Evolutionary conservation across 139 green algal species (phyloP), one percentile per base, ranked within the genome.

Genomic region (Chlorella sp.): DNA sequence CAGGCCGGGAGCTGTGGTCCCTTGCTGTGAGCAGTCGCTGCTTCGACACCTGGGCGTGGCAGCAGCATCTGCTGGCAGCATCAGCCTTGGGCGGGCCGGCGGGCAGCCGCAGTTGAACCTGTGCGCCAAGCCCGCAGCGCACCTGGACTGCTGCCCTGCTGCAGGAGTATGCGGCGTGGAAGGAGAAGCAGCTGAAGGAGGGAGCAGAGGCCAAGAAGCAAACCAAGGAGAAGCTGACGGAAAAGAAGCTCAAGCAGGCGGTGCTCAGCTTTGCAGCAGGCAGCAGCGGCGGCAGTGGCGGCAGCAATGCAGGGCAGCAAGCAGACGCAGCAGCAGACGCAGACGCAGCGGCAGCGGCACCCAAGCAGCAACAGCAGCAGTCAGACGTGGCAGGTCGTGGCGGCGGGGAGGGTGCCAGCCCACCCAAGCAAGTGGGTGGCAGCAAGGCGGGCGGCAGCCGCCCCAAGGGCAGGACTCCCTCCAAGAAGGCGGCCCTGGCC

Each of bases 121-220:
- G n/a, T n/a, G n/a, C n/a, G n/a, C n/a, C n/a, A n/a, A n/a, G n/a
- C n/a, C n/a, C 21, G 51, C 51, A 60, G 2, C 51, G 12, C 57
- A 16, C 41, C 26, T 13, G 18, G 6, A 1, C n/a, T n/a, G 13
- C 1, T 3, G 7, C 38, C 6, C 3, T 1, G 17, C 1, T 23
- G 16, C 78, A 83, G 78, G 78, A 83, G 12, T 83, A 74, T n/a
- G 62, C 72, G 0, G 78, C 36, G 2, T 83, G 78, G 78, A 83
- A 83, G 62, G 41, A 26, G 16, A 39, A 36, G 12, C 38, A 74
- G 78, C 57, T 73, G 38, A 44, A 79, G 39, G 70, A 57, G 1
- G 38, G 39, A 3, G 39, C 26, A 39, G 70, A 78, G 21, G 38
- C 13, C 23, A 78, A 78, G 70, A 41, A 78, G 23, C 13, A 60